A percentile compares a stretch with the other conserved stretches of the same genome.
phyloP scores from a whole-genome alignment of 352 stramenopile species.

The Ochromonadaceae sp. region DNA sequence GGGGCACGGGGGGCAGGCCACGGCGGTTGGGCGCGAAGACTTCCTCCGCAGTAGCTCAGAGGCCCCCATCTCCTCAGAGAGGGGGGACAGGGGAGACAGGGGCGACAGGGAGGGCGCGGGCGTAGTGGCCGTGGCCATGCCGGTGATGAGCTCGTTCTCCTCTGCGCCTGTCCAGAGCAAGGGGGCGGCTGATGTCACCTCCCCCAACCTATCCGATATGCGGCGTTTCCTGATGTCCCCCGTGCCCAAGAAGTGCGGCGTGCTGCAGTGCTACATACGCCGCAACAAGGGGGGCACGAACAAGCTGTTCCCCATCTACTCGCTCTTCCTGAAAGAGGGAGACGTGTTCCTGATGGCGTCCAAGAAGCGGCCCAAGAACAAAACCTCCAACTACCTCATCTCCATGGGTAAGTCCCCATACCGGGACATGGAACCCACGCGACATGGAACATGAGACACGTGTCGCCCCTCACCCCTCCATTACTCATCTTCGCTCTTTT shows the following conservation, averaged over 20 bases:
- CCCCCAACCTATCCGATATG: conserved; percentile 38
- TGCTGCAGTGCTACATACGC: conserved; percentile 83
- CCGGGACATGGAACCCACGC: too few species aligned
- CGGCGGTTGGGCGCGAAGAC: too few species aligned
- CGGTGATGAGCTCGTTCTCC: background rate
- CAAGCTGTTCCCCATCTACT: conserved; percentile 66
- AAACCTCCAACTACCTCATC: conserved; percentile 90
- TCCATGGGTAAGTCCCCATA: conserved; percentile 46
- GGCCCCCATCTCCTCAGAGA: too few species aligned
- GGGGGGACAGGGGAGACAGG: conserved; percentile 1
- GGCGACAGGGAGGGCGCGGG: background rate
- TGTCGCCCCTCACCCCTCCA: too few species aligned
- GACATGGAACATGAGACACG: too few species aligned
- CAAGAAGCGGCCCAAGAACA: conserved; percentile 88
- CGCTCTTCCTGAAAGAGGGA: conserved; percentile 58
- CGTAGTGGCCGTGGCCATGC: background rate
- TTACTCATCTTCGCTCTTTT: conserved; percentile 1
- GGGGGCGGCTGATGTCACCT: conserved; percentile 27
- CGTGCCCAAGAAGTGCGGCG: conserved; percentile 60
- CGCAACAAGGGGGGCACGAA: conserved; percentile 70
- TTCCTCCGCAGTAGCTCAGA: too few species aligned
- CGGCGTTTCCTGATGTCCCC: conserved; percentile 43
- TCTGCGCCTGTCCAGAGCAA: conserved; percentile 10
- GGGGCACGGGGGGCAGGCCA: background rate
- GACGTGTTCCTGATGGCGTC: conserved; percentile 86